Conservation (phyloP, 2,329 filamentous ascomycete species). For the Parasarocladium wereldwijsianum region DNA sequence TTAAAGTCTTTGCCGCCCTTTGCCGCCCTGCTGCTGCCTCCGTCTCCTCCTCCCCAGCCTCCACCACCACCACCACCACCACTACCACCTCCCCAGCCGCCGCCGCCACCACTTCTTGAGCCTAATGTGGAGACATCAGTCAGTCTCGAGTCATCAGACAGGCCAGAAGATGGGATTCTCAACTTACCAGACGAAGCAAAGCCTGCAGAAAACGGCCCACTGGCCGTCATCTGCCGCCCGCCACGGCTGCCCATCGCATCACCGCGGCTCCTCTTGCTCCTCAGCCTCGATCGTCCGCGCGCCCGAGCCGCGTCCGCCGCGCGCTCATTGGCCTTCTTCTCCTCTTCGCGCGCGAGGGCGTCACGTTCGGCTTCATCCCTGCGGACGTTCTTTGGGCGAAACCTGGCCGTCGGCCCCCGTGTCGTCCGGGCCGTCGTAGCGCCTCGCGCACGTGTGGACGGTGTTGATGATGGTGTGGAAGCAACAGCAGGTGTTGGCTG, state of each 20-base stretch:
- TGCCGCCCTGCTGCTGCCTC: conserved; percentile 10
- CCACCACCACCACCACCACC: conserved; percentile 14
- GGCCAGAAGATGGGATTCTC: background rate
- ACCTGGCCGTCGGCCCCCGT: conserved; percentile 23
- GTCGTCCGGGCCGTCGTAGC: conserved; percentile 19
- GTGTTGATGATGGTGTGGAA: conserved; percentile 9
- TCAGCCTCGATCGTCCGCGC: conserved; percentile 22
- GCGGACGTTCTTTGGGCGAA: conserved; percentile 32
- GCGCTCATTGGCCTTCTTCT: conserved; percentile 25
- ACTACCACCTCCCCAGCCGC: conserved; percentile 10
- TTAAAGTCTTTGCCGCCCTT: conserved; percentile 24
- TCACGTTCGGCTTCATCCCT: conserved; percentile 36
- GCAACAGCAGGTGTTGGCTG: conserved; percentile 4
- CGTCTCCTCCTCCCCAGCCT: conserved; percentile 12
- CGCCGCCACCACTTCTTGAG: conserved; percentile 7
- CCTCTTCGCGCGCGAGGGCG: conserved; percentile 27
- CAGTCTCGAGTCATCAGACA: background rate
- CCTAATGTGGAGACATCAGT: conserved; percentile 7
- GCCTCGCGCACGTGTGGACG: conserved; percentile 15
- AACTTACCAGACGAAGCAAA: conserved; percentile 12
- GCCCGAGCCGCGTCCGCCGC: conserved; percentile 24
- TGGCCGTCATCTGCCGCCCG: conserved; percentile 20
- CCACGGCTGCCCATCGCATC: conserved; percentile 28
- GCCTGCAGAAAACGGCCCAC: conserved; percentile 23
- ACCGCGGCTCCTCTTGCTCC: conserved; percentile 27